Conservation (phyloP, 2,329 filamentous ascomycete species). For the Clonostachys chloroleuca region DNA sequence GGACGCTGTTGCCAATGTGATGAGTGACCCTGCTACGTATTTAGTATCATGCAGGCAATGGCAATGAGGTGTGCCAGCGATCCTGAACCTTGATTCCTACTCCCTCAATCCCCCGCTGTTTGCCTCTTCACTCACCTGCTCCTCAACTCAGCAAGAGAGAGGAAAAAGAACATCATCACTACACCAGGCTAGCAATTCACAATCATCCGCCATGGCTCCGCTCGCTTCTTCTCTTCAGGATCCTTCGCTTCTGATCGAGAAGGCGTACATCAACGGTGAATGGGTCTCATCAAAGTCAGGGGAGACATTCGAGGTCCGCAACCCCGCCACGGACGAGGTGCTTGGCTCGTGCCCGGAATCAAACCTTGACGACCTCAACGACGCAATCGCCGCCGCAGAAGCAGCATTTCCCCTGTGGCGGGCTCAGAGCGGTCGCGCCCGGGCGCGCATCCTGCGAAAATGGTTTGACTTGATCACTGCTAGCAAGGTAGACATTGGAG, state of each 20-base stretch:
- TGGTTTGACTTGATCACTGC: constrained; percentile 66
- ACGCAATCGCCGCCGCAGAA: constrained; percentile 65
- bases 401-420: constrained; percentile 52
- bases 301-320: constrained; percentile 2
- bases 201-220: no score
- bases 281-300: constrained; percentile 35
- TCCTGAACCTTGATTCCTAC: no score
- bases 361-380: constrained; percentile 60
- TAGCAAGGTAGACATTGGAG: constrained; percentile 62
- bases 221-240: constrained; percentile 20
- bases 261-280: constrained; percentile 68
- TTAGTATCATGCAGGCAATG: no score
- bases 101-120: no score
- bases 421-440: constrained; percentile 54
- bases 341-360: constrained; percentile 52
- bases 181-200: no score
- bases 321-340: neutral
- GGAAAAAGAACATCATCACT: no score
- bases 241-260: constrained; percentile 51
- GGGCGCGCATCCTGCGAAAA: constrained; percentile 54
- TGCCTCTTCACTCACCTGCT: no score
- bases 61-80: no score
- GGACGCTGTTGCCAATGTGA: no score
- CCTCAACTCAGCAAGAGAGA: no score
- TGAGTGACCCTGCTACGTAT: no score